Conservation (phyloP, 306 rosid species). For the Biancaea sappan region DNA sequence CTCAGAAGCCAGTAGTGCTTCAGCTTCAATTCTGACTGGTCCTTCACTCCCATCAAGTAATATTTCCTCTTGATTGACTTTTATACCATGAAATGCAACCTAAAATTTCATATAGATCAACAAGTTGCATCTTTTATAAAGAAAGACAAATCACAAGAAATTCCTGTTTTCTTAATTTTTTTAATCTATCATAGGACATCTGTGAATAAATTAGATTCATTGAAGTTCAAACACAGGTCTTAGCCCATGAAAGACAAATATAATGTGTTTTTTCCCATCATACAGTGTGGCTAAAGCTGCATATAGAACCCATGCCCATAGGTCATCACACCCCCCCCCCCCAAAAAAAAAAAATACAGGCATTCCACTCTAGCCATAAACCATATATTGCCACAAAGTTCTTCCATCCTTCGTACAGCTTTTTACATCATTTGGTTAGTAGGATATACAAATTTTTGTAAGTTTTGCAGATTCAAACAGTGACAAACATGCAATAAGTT, state of each 20-base stretch:
- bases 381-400: background rate
- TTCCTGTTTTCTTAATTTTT: conserved; percentile 4
- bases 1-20: conserved; percentile 77
- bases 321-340: background rate
- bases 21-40: conserved; percentile 84
- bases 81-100: conserved; percentile 87
- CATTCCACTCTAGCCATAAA: background rate
- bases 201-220: conserved; percentile 29
- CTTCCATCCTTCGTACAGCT: background rate
- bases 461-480: background rate
- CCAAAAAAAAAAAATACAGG: background rate
- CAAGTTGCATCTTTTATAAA: conserved; percentile 27
- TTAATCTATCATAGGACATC: background rate
- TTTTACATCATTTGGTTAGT: background rate
- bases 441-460: background rate
- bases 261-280: background rate
- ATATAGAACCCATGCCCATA: background rate
- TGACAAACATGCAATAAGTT: background rate
- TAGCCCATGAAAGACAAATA: background rate
- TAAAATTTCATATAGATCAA: conserved; percentile 40
- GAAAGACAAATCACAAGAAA: conserved; percentile 20
- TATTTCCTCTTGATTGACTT: conserved; percentile 63
- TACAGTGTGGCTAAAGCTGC: background rate
- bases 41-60: conserved; percentile 96
- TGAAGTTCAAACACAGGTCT: background rate